These are phyloP conservation scores for Madurella fahalii DNA, from an alignment of 2,329 filamentous ascomycete species.

Conservation along the genomic window DNA sequence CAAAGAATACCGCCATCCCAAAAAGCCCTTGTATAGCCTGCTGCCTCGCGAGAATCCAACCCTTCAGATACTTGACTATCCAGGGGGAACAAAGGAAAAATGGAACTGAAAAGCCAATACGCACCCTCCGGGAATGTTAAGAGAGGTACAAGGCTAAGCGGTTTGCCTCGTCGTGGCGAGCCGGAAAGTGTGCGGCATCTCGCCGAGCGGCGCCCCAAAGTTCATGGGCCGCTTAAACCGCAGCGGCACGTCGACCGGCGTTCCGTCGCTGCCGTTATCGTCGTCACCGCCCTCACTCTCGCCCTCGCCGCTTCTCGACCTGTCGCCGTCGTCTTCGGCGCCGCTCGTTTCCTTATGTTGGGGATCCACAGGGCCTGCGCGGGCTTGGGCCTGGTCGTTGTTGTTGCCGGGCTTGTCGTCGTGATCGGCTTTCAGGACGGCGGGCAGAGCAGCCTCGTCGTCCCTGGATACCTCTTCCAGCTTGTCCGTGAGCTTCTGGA, in stretches of 20 bases:
- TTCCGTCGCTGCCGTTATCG: conserved; percentile 31
- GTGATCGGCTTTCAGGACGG: conserved; percentile 34
- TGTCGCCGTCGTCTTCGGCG: conserved; percentile 13
- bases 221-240: conserved; percentile 44
- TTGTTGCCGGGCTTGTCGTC: conserved; percentile 4
- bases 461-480: conserved; percentile 47
- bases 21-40: no score
- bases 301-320: conserved; percentile 22
- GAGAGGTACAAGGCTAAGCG: background rate
- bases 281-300: conserved; percentile 24
- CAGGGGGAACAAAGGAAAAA: background rate
- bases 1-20: no score
- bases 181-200: conserved; percentile 12
- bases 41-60: no score
- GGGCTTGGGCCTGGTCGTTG: background rate
- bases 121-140: background rate
- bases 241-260: conserved; percentile 39
- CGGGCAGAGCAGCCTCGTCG: conserved; percentile 42
- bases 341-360: conserved; percentile 3
- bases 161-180: background rate
- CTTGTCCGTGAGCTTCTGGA: conserved; percentile 47
- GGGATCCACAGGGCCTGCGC: background rate
- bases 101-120: background rate
- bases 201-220: conserved; percentile 46
- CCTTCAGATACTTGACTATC: no score